Percentiles rank a stretch among this genome's conserved stretches.
phyloP scores from a whole-genome alignment of 2,329 filamentous ascomycete species.

The Neonectria hederae region DNA sequence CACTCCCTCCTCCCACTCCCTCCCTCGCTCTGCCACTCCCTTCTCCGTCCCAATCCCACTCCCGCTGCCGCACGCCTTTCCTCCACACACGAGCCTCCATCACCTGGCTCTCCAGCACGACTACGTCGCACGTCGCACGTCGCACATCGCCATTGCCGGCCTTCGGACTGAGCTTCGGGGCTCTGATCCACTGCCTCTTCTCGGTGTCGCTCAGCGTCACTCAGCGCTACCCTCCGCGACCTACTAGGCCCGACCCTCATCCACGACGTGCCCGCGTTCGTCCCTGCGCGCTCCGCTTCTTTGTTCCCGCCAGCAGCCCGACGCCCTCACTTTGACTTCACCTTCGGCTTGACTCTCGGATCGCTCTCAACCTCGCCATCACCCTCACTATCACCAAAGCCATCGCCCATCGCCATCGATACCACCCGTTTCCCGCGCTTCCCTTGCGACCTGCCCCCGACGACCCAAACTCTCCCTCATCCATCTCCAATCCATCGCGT shows the following conservation, averaged over 20 bases:
- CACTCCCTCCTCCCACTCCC: slow-evolving; percentile 6
- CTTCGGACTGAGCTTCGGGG: slow-evolving; percentile 33
- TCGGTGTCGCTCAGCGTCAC: slow-evolving; percentile 4
- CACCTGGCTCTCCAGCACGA: slow-evolving; percentile 11
- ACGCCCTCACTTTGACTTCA: slow-evolving; percentile 22
- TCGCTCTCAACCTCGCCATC: slow-evolving; percentile 17
- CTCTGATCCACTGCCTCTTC: slow-evolving; percentile 38
- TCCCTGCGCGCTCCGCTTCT: slow-evolving; percentile 22
- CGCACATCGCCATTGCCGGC: slow-evolving; percentile 29
- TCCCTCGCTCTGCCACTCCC: not conserved
- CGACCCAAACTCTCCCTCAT: not conserved
- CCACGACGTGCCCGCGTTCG: slow-evolving; percentile 15
- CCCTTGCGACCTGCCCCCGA: slow-evolving; percentile 21
- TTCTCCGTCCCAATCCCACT: slow-evolving; percentile 1
- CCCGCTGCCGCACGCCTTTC: slow-evolving; percentile 10
- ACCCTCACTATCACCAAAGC: not conserved
- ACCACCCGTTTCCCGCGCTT: slow-evolving; percentile 28
- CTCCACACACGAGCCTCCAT: slow-evolving; percentile 21
- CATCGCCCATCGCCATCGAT: slow-evolving; percentile 25
- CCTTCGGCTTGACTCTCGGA: slow-evolving; percentile 15
- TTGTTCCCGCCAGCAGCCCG: slow-evolving; percentile 31
- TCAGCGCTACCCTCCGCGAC: slow-evolving; percentile 14
- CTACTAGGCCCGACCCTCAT: slow-evolving; percentile 23
- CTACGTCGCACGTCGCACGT: slow-evolving; percentile 9
- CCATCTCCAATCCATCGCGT: slow-evolving; percentile 8